Percentiles rank a stretch among this genome's conserved stretches.
Conservation (phyloP, 2,329 filamentous ascomycete species). For the Sclerotinia trifoliorum region DNA sequence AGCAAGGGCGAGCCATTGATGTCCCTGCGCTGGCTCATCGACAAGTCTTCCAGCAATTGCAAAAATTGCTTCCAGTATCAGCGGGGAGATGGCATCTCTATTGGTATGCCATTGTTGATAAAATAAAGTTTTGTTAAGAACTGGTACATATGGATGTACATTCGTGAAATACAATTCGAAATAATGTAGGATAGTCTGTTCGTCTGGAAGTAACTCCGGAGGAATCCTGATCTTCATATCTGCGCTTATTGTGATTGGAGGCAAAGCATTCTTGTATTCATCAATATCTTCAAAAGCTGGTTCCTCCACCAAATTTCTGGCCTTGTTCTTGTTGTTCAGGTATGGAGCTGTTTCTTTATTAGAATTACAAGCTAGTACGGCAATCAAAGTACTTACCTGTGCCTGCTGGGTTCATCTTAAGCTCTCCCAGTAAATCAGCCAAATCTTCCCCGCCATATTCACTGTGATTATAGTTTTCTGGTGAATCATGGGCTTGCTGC, state of each 20-base stretch:
- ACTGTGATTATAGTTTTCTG: slow-evolving; percentile 58
- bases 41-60: slow-evolving; percentile 82
- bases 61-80: slow-evolving; percentile 87
- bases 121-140: slow-evolving; percentile 77
- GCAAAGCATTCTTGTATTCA: slow-evolving; percentile 69
- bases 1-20: slow-evolving; percentile 90
- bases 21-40: slow-evolving; percentile 78
- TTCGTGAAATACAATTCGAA: slow-evolving; percentile 89
- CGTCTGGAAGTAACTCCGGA: slow-evolving; percentile 86
- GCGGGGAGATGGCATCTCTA: slow-evolving; percentile 79
- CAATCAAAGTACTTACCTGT: slow-evolving; percentile 61
- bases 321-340: slow-evolving; percentile 60
- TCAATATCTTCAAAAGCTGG: slow-evolving; percentile 69
- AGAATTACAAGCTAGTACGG: slow-evolving; percentile 11
- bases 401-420: slow-evolving; percentile 84
- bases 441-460: slow-evolving; percentile 66
- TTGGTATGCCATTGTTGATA: slow-evolving; percentile 88
- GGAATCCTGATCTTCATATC: slow-evolving; percentile 84
- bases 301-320: slow-evolving; percentile 52
- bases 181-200: slow-evolving; percentile 77
- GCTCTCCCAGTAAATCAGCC: slow-evolving; percentile 76
- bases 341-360: slow-evolving; percentile 66
- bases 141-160: slow-evolving; percentile 89
- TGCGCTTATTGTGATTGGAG: slow-evolving; percentile 62
- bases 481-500: slow-evolving; percentile 42